Base-by-base conservation (phyloP, 1,139 yeast genomes). In the Ogataea hybrid region DNA sequence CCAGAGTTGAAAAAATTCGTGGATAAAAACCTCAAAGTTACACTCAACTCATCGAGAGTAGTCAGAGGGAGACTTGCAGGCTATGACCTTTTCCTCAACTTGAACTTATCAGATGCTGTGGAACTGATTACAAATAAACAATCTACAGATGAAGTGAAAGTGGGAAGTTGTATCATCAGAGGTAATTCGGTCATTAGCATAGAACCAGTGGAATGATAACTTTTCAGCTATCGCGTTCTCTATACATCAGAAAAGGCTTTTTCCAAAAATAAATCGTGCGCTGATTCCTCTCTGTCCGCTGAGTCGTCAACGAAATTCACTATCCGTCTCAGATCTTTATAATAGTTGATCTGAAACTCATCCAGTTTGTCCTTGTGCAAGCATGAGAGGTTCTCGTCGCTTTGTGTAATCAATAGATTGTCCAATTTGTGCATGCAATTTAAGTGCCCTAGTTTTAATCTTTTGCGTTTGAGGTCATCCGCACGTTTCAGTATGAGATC, bases 101-200 rank as follows among this genome's bases (percentile, higher is more conserved):
- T 61, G 29, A 61, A 63, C n/a, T 22, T 61, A n/a, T 43, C 49
- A n/a, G 58, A 61, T 27, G 53, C 58, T 11, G 57, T 59, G 4
- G 62, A 61, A 39, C 32, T 50, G 12, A 33, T 50, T 7, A 14
- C 35, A 12, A 38, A 30, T 28, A 41, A 41, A 11, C 46, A 47
- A 11, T 42, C 39, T 14, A 32, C 32, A 6, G 52, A 53, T 17
- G 46, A 40, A 16, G 42, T 50, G 20, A 46, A 50, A n/a, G 43
- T 59, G 16, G 65, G 65, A 7, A 57, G 56, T 27, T 52, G 57
- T 42, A 62, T 61, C 31, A 42, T 61, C 6, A 53, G 65, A 36
- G 65, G 65, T 2, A 61, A 61, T 37, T 59, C 64, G 1, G 55
- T 61, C 3, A 53, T 59, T 9, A 58, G 61, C 39, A 52, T 61